These are phyloP conservation scores for Phytophthora megakarya DNA, from an alignment of 352 stramenopile species.

Conservation along the genomic window DNA sequence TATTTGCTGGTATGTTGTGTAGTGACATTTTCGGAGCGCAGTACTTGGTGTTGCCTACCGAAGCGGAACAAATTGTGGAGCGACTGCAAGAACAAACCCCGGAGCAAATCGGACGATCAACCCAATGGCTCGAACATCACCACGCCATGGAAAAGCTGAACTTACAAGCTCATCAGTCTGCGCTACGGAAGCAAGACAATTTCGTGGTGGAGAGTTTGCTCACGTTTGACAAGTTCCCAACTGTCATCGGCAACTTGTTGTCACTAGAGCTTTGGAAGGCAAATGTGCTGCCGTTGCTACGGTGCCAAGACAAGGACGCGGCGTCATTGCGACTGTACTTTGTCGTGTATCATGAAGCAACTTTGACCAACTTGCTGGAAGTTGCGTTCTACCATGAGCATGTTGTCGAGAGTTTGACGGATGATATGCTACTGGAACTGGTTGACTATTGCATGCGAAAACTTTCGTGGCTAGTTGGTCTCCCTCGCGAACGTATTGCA, in stretches of 20 bases:
- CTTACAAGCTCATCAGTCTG: constrained; percentile 92
- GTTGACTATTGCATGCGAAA: constrained; percentile 94
- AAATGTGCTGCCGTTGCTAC: constrained; percentile 68
- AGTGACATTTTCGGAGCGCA: constrained; percentile 37
- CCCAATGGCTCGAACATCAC: constrained; percentile 89
- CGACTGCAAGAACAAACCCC: constrained; percentile 60
- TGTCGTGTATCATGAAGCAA: constrained; percentile 92
- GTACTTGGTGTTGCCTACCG: constrained; percentile 77
- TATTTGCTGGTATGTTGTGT: neutral
- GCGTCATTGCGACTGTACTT: constrained; percentile 92
- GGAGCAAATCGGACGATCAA: constrained; percentile 59
- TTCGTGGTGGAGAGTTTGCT: constrained; percentile 93
- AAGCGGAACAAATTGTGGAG: constrained; percentile 89
- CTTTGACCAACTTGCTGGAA: constrained; percentile 88
- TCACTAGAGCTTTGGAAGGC: constrained; percentile 91
- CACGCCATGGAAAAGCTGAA: constrained; percentile 93
- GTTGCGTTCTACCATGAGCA: constrained; percentile 91
- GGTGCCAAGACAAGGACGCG: constrained; percentile 50
- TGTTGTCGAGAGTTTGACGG: constrained; percentile 85
- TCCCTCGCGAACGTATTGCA: constrained; percentile 63
- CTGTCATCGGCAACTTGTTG: constrained; percentile 89
- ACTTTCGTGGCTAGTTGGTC: constrained; percentile 79
- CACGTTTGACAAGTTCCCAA: constrained; percentile 91
- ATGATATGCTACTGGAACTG: constrained; percentile 91
- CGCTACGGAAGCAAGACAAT: constrained; percentile 90